Evolutionary conservation across 2,329 filamentous ascomycete genomes (phyloP).

Genomic region (Botrytis deweyae): DNA sequence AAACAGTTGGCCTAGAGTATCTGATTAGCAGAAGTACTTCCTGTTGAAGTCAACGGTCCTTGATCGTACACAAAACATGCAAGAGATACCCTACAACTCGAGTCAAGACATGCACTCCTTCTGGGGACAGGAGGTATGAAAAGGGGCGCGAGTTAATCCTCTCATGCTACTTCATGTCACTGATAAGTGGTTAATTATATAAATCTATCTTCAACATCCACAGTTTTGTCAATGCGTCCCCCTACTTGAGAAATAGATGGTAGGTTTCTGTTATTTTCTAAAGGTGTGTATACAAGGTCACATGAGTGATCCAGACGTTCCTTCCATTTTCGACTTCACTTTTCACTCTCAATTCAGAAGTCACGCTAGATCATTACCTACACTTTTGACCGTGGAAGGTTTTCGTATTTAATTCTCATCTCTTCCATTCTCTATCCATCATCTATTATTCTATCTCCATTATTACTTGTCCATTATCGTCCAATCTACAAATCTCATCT

Average conservation of each 20-base stretch:
- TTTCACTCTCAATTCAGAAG: background rate
- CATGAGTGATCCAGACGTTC: conserved; percentile 1
- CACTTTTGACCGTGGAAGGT: background rate
- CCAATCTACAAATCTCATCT: background rate
- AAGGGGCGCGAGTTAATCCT: background rate
- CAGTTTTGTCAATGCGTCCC: fast-evolving
- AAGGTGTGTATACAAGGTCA: background rate
- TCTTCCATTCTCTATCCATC: background rate
- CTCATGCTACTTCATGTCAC: background rate
- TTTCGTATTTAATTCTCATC: background rate
- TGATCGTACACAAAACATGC: background rate
- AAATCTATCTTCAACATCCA: background rate
- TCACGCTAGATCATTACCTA: background rate
- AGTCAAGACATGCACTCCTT: background rate
- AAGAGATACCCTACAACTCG: background rate
- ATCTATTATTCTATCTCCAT: background rate
- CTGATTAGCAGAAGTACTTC: conserved; percentile 3
- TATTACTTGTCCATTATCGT: background rate
- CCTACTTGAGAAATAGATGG: background rate
- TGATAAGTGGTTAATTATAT: background rate
- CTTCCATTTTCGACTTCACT: background rate
- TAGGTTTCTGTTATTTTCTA: background rate
- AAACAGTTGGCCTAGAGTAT: background rate
- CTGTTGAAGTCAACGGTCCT: conserved; percentile 8
- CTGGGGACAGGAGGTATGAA: background rate